phyloP scores from a whole-genome alignment of 2,329 filamentous ascomycete species.

The Monilinia polystroma region DNA sequence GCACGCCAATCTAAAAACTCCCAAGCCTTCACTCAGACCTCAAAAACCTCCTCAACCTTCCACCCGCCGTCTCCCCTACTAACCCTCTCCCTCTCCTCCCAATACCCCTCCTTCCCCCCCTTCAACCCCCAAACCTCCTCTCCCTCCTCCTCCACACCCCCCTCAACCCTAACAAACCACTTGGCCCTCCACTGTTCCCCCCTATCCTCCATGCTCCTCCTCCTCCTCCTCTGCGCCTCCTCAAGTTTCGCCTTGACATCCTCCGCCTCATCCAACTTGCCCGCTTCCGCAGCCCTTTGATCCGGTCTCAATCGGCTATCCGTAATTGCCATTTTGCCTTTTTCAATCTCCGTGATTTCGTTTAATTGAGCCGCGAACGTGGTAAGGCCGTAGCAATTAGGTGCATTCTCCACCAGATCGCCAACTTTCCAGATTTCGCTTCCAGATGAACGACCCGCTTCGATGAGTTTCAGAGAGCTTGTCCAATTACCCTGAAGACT shows the following conservation, averaged over 20 bases:
- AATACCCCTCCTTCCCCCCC: constrained; percentile 83
- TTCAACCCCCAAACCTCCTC: constrained; percentile 76
- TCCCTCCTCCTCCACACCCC: constrained; percentile 57
- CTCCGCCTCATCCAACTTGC: constrained; percentile 81
- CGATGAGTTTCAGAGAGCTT: constrained; percentile 62
- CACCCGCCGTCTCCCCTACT: constrained; percentile 53
- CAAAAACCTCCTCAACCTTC: constrained; percentile 55
- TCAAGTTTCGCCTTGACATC: constrained; percentile 78
- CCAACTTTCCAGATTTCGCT: constrained; percentile 78
- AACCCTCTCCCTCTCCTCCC: constrained; percentile 71
- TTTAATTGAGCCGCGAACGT: constrained; percentile 83
- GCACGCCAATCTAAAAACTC: not conserved
- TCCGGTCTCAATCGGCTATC: constrained; percentile 84
- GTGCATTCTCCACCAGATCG: constrained; percentile 72
- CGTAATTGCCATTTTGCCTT: constrained; percentile 71
- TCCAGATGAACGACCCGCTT: constrained; percentile 59
- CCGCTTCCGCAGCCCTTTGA: constrained; percentile 79
- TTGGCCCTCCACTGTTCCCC: constrained; percentile 71
- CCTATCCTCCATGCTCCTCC: constrained; percentile 71
- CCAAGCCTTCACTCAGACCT: constrained; percentile 19
- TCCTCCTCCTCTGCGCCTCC: constrained; percentile 74
- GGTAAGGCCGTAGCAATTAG: constrained; percentile 84
- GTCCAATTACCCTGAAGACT: constrained; percentile 87
- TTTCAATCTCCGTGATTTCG: constrained; percentile 79
- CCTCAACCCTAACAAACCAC: constrained; percentile 76